Evolutionary conservation across 148 eudicot species (phyloP).

Genomic region (Rhododendron mucronatum): DNA sequence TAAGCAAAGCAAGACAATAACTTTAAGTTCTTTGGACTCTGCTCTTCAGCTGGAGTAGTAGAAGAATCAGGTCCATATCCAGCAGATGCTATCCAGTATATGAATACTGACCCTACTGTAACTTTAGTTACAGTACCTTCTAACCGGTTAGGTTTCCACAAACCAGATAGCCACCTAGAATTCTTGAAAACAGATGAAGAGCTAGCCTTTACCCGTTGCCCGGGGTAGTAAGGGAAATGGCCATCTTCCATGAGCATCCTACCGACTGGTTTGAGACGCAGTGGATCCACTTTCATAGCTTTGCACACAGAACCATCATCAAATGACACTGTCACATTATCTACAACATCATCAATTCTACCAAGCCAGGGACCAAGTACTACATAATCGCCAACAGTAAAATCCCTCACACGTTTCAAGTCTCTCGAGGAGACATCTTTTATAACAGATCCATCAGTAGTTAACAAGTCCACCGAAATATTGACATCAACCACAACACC

Average conservation of each 20-base stretch:
- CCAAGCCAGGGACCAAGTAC: conserved; percentile 94
- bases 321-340: conserved; percentile 78
- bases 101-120: conserved; percentile 68
- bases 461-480: conserved; percentile 61
- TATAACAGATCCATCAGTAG: conserved; percentile 52
- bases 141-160: conserved; percentile 69
- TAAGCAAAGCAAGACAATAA: conserved; percentile 77
- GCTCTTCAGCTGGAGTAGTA: conserved; percentile 85
- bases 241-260: conserved; percentile 78
- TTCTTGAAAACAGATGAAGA: conserved; percentile 85
- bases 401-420: conserved; percentile 73
- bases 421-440: conserved; percentile 57
- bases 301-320: conserved; percentile 93
- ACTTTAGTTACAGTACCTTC: conserved; percentile 92
- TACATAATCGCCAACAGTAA: conserved; percentile 82
- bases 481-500: conserved; percentile 80
- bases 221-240: conserved; percentile 86
- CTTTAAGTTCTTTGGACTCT: conserved; percentile 75
- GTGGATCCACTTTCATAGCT: conserved; percentile 79
- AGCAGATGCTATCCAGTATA: conserved; percentile 97
- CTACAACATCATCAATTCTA: conserved; percentile 82
- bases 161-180: conserved; percentile 78
- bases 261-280: conserved; percentile 69
- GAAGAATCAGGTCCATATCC: conserved; percentile 90
- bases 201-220: conserved; percentile 83